Evolutionary conservation across 2,329 filamentous ascomycete genomes (phyloP), one percentile per base, ranked within the genome.

Genomic region (Microcera coccophila): DNA sequence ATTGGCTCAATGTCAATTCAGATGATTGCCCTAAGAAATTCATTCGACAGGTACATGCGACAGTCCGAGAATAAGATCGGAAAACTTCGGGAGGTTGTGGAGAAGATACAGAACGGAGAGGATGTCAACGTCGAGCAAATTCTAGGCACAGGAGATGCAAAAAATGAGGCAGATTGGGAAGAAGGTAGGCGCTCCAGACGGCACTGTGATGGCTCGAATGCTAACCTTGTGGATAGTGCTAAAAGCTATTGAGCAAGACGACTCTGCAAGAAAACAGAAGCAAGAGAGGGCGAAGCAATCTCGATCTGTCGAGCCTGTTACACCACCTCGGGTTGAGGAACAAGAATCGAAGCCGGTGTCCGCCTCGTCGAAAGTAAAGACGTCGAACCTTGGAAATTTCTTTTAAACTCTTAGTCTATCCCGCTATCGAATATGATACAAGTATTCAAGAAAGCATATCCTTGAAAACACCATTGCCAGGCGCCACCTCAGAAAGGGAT

Each of bases 1-100:
- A 91, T 97, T 51, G 94, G 94, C 4, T 95, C 89, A 48, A 95
- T 96, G 75, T 87, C 91, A 12, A 96, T 98, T 56, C 87, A 96
- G 58, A 87, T 93, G 75, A 84, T 98, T 59, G 76, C 82, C 26
- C 64, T 97, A 57, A 85, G 84, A 57, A 87, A 86, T 55, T 84
- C 90, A 38, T 85, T 83, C 59, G 74, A 76, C 22, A 80, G 82
- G 9, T 90, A 86, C 56, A 80, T 75, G 59, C 81, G 90, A 38
- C 81, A 82, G 53, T 84, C 90, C 4, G 87, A 95, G 54, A 82
- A 87, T 5, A 85, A 87, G 61, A 86, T 98, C 49, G 78, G 75
- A 3, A 61, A 89, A 21, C 66, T 98, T 45, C 79, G 79, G 29
- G 91, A 95, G 59, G 81, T 89, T 1, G 74, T 90, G 17, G 80